These are phyloP conservation scores for Mortierella alpina DNA, from an alignment of 192 early-diverging fungal species.

Conservation along the genomic window DNA sequence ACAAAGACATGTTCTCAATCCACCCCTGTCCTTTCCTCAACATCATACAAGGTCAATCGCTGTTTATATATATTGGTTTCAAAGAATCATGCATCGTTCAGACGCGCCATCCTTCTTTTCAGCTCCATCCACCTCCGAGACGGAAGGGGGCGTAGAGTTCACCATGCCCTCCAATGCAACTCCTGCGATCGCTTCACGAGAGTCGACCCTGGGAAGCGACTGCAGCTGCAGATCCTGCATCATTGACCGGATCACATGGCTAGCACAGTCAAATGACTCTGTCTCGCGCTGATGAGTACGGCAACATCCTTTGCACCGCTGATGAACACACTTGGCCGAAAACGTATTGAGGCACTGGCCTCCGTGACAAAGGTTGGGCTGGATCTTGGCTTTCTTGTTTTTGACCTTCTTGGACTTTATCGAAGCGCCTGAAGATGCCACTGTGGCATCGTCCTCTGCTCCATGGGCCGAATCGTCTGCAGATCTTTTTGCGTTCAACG, in stretches of 20 bases:
- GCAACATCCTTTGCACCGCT: constrained; percentile 42
- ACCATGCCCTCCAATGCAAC: constrained; percentile 17
- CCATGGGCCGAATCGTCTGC: constrained; percentile 14
- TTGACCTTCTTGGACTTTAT: constrained; percentile 21
- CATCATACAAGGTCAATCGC: no score
- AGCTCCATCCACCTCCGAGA: no score
- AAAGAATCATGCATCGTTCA: no score
- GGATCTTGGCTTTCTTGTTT: constrained; percentile 23
- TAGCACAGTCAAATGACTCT: constrained; percentile 17
- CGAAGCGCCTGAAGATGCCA: background rate
- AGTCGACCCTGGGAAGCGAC: constrained; percentile 1
- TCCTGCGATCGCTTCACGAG: constrained; percentile 6
- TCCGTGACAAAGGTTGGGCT: constrained; percentile 16
- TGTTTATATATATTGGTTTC: no score
- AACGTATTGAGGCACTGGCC: constrained; percentile 18
- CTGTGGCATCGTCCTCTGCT: background rate
- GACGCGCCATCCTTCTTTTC: no score
- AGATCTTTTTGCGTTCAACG: constrained; percentile 1
- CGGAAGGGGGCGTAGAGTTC: background rate
- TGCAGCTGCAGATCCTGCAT: background rate
- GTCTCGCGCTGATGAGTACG: constrained; percentile 14
- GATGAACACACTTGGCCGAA: constrained; percentile 39
- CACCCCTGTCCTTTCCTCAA: no score
- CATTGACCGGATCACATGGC: constrained; percentile 13
- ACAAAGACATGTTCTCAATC: background rate